phyloP scores from a whole-genome alignment of 2,329 filamentous ascomycete genomes.

The Microdochium trichocladiopsis region DNA sequence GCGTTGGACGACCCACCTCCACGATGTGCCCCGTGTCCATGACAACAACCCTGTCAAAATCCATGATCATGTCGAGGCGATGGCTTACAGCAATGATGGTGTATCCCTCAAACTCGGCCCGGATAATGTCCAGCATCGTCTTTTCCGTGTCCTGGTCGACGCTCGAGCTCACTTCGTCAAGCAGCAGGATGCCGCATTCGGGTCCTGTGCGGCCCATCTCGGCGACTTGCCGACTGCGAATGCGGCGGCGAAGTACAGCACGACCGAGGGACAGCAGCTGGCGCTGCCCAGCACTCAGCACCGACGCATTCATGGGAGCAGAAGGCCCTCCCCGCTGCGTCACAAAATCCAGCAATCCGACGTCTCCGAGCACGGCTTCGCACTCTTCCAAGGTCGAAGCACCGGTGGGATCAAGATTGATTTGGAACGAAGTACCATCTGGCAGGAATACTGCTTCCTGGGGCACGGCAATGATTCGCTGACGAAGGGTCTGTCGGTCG shows the following conservation, averaged over 20 bases:
- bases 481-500: slow-evolving; percentile 32
- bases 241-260: slow-evolving; percentile 39
- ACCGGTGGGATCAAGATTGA: slow-evolving; percentile 34
- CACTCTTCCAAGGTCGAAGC: slow-evolving; percentile 23
- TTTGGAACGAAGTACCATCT: slow-evolving; percentile 28
- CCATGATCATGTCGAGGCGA: slow-evolving; percentile 26
- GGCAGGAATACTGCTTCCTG: slow-evolving; percentile 48
- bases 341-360: slow-evolving; percentile 25
- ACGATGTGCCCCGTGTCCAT: slow-evolving; percentile 34
- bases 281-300: slow-evolving; percentile 50
- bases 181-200: slow-evolving; percentile 2
- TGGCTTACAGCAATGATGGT: slow-evolving; percentile 31
- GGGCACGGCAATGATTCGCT: slow-evolving; percentile 41
- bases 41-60: slow-evolving; percentile 35
- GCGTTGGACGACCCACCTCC: slow-evolving; percentile 14
- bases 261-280: slow-evolving; percentile 58
- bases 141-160: slow-evolving; percentile 3
- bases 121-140: slow-evolving; percentile 2
- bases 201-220: not conserved
- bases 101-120: slow-evolving; percentile 3
- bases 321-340: slow-evolving; percentile 24
- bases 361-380: slow-evolving; percentile 22
- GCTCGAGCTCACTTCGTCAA: slow-evolving; percentile 5
- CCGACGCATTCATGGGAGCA: slow-evolving; percentile 33
- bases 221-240: not conserved